Conservation (phyloP, 176 grass and related monocot species). For the Microstegium vimineum region DNA sequence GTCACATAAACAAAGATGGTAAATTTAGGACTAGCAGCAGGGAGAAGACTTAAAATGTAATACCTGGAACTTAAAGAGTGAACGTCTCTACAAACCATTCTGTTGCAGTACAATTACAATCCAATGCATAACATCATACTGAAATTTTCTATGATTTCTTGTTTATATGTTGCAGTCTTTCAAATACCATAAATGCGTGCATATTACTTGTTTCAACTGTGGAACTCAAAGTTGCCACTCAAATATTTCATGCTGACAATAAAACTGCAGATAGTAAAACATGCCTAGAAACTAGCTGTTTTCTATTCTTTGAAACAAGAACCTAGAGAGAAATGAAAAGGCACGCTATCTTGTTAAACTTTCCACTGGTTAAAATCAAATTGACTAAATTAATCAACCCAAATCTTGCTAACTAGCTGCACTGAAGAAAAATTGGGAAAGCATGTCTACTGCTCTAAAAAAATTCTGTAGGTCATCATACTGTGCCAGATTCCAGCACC, state of each 20-base stretch:
- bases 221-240: neutral
- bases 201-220: neutral
- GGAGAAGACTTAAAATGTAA: neutral
- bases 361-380: neutral
- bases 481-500: neutral
- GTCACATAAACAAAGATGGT: neutral
- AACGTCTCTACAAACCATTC: neutral
- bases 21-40: neutral
- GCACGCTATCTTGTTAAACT: neutral
- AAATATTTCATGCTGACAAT: too few species aligned
- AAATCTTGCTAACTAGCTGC: neutral
- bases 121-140: neutral
- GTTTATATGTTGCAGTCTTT: neutral
- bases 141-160: neutral
- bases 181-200: neutral
- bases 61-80: neutral
- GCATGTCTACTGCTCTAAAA: neutral
- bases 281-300: neutral
- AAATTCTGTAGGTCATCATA: neutral
- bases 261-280: neutral
- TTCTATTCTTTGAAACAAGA: neutral
- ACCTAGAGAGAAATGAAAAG: neutral
- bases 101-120: neutral
- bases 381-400: neutral
- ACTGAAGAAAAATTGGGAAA: neutral